phyloP scores from a whole-genome alignment of 164 flowering plant genomes.

The Chimonanthus praecox region DNA sequence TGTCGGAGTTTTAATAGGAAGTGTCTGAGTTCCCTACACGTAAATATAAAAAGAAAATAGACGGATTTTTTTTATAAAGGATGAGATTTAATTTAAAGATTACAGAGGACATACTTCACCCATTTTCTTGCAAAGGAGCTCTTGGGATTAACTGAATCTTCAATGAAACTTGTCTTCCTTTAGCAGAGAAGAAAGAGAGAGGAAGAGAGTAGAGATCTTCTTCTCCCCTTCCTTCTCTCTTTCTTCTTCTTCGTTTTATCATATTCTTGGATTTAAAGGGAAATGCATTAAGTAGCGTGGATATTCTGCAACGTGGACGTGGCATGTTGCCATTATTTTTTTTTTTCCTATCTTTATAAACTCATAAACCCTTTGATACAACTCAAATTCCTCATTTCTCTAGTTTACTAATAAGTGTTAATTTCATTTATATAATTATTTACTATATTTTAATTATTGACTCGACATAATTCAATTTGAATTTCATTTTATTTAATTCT shows the following conservation, averaged over 20 bases:
- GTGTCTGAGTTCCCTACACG: too few relatives aligned
- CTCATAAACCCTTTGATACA: too few relatives aligned
- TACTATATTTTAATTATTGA: neutral
- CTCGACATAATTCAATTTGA: neutral
- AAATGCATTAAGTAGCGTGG: neutral
- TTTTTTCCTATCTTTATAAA: too few relatives aligned
- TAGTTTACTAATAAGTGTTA: neutral
- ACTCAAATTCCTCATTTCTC: neutral
- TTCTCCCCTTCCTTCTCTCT: neutral
- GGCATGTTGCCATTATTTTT: neutral
- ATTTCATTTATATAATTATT: neutral
- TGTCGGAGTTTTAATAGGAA: too few relatives aligned
- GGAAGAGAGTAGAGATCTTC: neutral
- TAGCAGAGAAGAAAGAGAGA: neutral
- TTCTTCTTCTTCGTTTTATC: neutral
- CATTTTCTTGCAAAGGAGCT: neutral
- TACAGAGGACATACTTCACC: neutral
- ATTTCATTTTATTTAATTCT: too few relatives aligned
- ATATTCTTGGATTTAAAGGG: neutral
- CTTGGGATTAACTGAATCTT: neutral
- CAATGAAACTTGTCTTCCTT: neutral
- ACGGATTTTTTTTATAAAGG: neutral
- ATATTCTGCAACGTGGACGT: neutral
- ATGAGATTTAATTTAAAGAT: neutral
- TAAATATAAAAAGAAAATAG: neutral